These are phyloP conservation scores for Solanum pinnatisectum DNA, from an alignment of 257 asterid species.

Conservation along the genomic window DNA sequence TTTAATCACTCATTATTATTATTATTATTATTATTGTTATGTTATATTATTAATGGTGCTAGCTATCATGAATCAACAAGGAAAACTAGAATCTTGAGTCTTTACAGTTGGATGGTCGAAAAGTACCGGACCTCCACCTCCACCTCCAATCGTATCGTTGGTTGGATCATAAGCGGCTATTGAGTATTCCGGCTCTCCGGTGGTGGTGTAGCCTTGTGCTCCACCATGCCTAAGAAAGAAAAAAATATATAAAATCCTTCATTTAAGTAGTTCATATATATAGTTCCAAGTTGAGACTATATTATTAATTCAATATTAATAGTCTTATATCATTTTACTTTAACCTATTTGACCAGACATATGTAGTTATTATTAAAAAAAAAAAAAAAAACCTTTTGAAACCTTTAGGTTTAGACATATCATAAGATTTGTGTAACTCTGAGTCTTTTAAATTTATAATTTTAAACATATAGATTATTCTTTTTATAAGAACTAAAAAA, in stretches of 20 bases:
- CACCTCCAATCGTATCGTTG: background rate
- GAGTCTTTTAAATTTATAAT: too few species aligned
- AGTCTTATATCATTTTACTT: too few species aligned
- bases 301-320: too few species aligned
- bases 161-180: background rate
- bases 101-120: background rate
- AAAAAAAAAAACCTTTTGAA: too few species aligned
- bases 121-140: background rate
- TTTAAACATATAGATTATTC: too few species aligned
- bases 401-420: too few species aligned
- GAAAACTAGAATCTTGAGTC: background rate
- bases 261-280: background rate
- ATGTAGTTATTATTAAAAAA: too few species aligned
- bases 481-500: too few species aligned
- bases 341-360: background rate
- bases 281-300: background rate
- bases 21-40: background rate
- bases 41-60: background rate
- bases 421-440: too few species aligned
- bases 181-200: background rate
- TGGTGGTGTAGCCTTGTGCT: background rate
- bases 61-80: background rate
- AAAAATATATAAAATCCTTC: background rate
- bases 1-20: background rate
- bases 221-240: background rate